Percentiles rank a stretch among this genome's conserved stretches.
Conservation (phyloP, 108 stramenopile species). For the Schizochytrium sp. region DNA sequence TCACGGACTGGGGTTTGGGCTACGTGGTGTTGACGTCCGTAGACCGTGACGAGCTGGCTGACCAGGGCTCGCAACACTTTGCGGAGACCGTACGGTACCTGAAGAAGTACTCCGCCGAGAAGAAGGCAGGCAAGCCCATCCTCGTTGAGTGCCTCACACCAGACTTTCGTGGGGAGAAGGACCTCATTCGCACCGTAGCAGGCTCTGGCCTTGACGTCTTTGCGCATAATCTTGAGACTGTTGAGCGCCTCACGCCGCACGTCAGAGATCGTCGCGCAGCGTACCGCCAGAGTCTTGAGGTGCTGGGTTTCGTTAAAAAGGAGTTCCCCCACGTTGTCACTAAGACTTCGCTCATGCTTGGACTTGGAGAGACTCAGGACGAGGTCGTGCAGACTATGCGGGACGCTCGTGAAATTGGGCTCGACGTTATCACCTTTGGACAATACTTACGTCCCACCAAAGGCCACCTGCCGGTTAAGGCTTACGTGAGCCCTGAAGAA, state of each 20-base stretch:
- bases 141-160: slow-evolving; percentile 96
- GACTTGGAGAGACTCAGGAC: slow-evolving; percentile 96
- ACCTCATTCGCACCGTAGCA: slow-evolving; percentile 84
- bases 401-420: slow-evolving; percentile 88
- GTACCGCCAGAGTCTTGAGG: slow-evolving; percentile 89
- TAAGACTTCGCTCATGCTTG: slow-evolving; percentile 97
- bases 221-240: slow-evolving; percentile 99
- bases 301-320: slow-evolving; percentile 88
- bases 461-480: slow-evolving; percentile 91
- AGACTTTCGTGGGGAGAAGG: slow-evolving; percentile 90
- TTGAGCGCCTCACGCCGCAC: slow-evolving; percentile 87
- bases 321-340: slow-evolving; percentile 84
- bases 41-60: slow-evolving; percentile 94
- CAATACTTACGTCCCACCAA: slow-evolving; percentile 97
- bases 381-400: slow-evolving; percentile 94
- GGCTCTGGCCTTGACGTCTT: slow-evolving; percentile 96
- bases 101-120: slow-evolving; percentile 87
- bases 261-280: slow-evolving; percentile 92
- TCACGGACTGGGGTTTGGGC: slow-evolving; percentile 93
- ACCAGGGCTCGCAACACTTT: slow-evolving; percentile 96
- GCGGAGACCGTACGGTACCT: slow-evolving; percentile 89
- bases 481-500: slow-evolving; percentile 94
- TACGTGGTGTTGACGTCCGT: slow-evolving; percentile 96
- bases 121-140: slow-evolving; percentile 62
- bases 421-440: slow-evolving; percentile 98